Evolutionary conservation across 2,329 filamentous ascomycete genomes (phyloP), one percentile per base, ranked within the genome.

Genomic region (Ramularia collo-cygni): DNA sequence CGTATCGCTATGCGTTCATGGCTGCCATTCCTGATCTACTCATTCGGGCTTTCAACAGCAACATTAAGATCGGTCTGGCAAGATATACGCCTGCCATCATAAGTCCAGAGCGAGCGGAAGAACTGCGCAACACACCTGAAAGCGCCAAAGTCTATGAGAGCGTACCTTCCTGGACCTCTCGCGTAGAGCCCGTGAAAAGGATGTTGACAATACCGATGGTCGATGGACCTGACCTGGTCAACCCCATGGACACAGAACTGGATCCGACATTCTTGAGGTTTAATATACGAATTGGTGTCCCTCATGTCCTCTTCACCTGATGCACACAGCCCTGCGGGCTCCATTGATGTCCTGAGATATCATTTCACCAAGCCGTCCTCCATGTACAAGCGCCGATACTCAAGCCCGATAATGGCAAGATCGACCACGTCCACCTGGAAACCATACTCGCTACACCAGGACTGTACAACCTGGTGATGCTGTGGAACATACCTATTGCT

Each of bases 21-120:
- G 34, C 39, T 16, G 27, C 14, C 6, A 42, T 42, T 9, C 39
- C 39, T 2, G 17, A 31, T 12, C 33, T 42, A 8, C 35, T 42
- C 10, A 34, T 42, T 8, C 26, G 29, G 8, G 39, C 39, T n/a
- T 42, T 42, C 34, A 42, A 42, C 34, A 30, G 33, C 34, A 37
- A 37, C 14, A 42, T 42, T 12, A 8, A 28, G 2, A 37, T 42
- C 7, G 39, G 39, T 9, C 16, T 42, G 13, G 33, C 33, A 5
- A 37, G 39, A 17, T 32, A 42, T 14, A 30, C 33, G 8, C 27
- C 26, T 13, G 34, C 39, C 26, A 42, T 42, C 34, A 37, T 42
- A 14, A 42, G 28, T 21, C 28, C 34, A 2, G 39, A 42, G 15
- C 34, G 37, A 17, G 28, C 33, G 7, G 39, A 42, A 19, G 19